phyloP scores from a whole-genome alignment of 2,329 filamentous ascomycete genomes.

The Alternaria metachromatica region DNA sequence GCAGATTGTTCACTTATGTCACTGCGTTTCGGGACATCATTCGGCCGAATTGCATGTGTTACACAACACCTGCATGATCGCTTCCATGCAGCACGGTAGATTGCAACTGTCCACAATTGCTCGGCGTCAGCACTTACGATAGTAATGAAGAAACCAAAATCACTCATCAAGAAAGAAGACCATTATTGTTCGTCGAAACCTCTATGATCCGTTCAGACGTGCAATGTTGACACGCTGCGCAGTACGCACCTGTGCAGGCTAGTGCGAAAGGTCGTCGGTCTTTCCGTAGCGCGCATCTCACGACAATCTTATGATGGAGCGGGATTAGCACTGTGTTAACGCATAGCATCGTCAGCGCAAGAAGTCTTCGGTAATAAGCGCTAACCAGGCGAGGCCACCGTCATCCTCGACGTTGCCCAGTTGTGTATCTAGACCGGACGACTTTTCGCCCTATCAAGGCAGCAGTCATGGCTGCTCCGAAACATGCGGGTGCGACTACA shows the following conservation, averaged over 20 bases:
- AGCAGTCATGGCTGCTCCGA: not conserved
- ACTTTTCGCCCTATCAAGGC: not conserved
- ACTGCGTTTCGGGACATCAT: not conserved
- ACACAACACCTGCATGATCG: not conserved
- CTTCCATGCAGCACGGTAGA: not conserved
- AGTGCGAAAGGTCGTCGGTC: not conserved
- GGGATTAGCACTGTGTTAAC: not conserved
- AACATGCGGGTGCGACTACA: not conserved
- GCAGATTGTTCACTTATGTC: not conserved
- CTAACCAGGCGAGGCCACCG: not conserved
- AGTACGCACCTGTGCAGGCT: not conserved
- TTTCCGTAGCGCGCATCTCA: not conserved
- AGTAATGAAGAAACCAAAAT: not conserved
- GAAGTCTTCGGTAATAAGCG: slow-evolving; percentile 3
- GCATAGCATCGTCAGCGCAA: not conserved
- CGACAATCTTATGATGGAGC: not conserved
- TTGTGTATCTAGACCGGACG: not conserved
- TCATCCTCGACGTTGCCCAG: not conserved
- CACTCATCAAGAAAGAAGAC: not conserved
- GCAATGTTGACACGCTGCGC: not conserved
- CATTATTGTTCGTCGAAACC: not conserved
- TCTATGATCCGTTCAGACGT: not conserved
- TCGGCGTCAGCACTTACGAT: not conserved
- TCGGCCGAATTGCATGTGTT: not conserved
- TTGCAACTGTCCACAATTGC: not conserved